Evolutionary conservation across 805 yeast genomes (phyloP).

Genomic region (Zygotorulaspora danielsina): DNA sequence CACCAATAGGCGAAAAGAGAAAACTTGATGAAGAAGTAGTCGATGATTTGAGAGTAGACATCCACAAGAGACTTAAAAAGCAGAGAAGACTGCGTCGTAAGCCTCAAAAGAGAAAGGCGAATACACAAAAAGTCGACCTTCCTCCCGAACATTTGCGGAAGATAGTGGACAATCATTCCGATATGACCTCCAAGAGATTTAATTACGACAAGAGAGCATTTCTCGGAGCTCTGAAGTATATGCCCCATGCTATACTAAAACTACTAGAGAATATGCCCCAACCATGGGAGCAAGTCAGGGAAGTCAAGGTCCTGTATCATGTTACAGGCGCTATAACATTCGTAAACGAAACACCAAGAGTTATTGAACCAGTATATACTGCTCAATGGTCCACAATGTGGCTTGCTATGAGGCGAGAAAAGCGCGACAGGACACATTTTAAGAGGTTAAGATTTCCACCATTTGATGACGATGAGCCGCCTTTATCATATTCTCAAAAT

Average conservation of each 20-base stretch:
- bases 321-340: constrained; percentile 91
- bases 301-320: constrained; percentile 86
- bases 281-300: constrained; percentile 91
- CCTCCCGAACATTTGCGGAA: constrained; percentile 92
- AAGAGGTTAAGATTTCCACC: constrained; percentile 92
- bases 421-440: constrained; percentile 83
- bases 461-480: constrained; percentile 97
- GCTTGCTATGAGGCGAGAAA: constrained; percentile 91
- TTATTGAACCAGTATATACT: constrained; percentile 81
- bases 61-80: constrained; percentile 12
- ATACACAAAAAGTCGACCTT: constrained; percentile 69
- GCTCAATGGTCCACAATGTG: constrained; percentile 97
- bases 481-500: constrained; percentile 76
- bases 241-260: constrained; percentile 93
- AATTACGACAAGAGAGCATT: constrained; percentile 83
- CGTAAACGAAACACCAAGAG: constrained; percentile 88
- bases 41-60: constrained; percentile 8
- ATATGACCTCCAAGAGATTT: constrained; percentile 71
- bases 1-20: constrained; percentile 11
- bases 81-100: constrained; percentile 37
- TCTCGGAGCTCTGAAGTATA: constrained; percentile 83
- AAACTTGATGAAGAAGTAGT: constrained; percentile 17
- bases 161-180: constrained; percentile 78
- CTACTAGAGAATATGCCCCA: constrained; percentile 94
- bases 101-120: constrained; percentile 43